Evolutionary conservation across 2,329 filamentous ascomycete species (phyloP).

Genomic region (Alternaria infectoria): DNA sequence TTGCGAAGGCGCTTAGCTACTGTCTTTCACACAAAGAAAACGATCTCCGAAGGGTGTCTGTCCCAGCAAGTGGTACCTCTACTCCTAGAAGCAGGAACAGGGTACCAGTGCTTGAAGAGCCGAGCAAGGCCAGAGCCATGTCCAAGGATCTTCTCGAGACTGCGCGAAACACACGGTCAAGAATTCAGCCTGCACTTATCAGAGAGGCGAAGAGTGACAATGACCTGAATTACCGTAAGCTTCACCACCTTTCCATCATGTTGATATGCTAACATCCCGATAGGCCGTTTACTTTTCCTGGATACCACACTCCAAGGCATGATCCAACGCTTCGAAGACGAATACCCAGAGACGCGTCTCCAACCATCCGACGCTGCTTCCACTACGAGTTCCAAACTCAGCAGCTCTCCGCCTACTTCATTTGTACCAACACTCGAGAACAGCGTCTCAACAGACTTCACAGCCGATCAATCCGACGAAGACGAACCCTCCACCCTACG

Average conservation of each 20-base stretch:
- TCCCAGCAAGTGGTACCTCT: constrained; percentile 58
- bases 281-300: constrained; percentile 81
- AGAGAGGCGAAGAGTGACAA: constrained; percentile 75
- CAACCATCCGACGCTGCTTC: constrained; percentile 39
- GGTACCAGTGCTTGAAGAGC: constrained; percentile 18
- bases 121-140: constrained; percentile 69
- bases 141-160: constrained; percentile 87
- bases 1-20: constrained; percentile 91
- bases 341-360: constrained; percentile 86
- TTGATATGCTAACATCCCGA: constrained; percentile 21
- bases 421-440: constrained; percentile 38
- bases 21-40: constrained; percentile 83
- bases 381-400: constrained; percentile 38
- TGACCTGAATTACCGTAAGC: constrained; percentile 78
- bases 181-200: constrained; percentile 82
- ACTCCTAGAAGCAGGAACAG: constrained; percentile 55
- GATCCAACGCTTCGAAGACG: constrained; percentile 94
- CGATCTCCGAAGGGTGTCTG: constrained; percentile 51
- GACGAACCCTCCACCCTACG: constrained; percentile 54
- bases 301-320: constrained; percentile 88
- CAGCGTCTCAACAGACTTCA: constrained; percentile 31
- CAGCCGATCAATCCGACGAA: constrained; percentile 49
- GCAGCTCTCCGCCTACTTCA: constrained; percentile 38
- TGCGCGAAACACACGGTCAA: constrained; percentile 83
- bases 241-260: background rate